Evolutionary conservation across 2,329 filamentous ascomycete genomes (phyloP).

Genomic region (Hypomyces rosellus): DNA sequence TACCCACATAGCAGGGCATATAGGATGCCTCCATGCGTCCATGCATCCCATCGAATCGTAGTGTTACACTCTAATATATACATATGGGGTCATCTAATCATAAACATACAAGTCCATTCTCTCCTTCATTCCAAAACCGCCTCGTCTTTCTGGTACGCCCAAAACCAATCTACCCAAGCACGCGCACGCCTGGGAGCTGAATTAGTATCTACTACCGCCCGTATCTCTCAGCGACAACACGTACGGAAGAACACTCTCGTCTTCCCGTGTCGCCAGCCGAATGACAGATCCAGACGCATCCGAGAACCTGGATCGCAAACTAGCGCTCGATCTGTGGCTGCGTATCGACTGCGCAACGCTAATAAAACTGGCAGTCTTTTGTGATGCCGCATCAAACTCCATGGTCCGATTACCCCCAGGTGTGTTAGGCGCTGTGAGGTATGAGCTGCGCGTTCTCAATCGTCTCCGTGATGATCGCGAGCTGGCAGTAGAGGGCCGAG

Average conservation of each 20-base stretch:
- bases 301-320: slow-evolving; percentile 32
- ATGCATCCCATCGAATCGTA: too few relatives aligned
- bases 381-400: slow-evolving; percentile 25
- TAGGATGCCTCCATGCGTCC: too few relatives aligned
- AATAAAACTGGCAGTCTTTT: slow-evolving; percentile 29
- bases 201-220: slow-evolving; percentile 19
- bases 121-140: too few relatives aligned
- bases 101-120: too few relatives aligned
- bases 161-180: too few relatives aligned
- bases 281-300: slow-evolving; percentile 40
- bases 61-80: too few relatives aligned
- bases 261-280: slow-evolving; percentile 36
- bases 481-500: slow-evolving; percentile 23
- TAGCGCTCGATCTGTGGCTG: slow-evolving; percentile 33
- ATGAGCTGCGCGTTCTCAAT: slow-evolving; percentile 38
- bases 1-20: too few relatives aligned
- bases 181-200: too few relatives aligned
- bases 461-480: slow-evolving; percentile 32
- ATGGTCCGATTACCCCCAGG: slow-evolving; percentile 36
- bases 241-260: slow-evolving; percentile 29
- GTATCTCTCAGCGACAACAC: slow-evolving; percentile 30
- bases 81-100: too few relatives aligned
- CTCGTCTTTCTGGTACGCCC: too few relatives aligned
- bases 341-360: slow-evolving; percentile 39
- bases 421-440: slow-evolving; percentile 49